Base-by-base conservation (phyloP, 176 grass and related monocot genomes). In the Aegilops bicornis region DNA sequence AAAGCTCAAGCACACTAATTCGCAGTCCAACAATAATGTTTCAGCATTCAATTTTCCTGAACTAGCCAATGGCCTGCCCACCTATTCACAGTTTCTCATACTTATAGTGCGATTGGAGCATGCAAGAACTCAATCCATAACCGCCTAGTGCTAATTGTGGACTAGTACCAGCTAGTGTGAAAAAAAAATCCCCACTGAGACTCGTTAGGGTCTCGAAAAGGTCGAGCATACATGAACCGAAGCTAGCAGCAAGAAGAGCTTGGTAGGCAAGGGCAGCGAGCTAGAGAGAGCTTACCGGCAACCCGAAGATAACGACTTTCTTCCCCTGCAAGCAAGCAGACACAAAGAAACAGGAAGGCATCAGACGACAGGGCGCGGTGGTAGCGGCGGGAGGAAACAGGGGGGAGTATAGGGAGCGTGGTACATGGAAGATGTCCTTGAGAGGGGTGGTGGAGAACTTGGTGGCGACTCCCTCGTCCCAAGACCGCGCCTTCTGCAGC, bases 241-340 rank as follows among this genome's bases (percentile, higher is more conserved):
- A 76, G 19, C 23, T 16, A 77, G 5, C 59, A 30, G 40, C n/a
- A 83, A 4, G 33, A 42, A 78, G 16, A 40, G 48, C 10, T 82
- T 27, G 19, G 62, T 17, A 73, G 74, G 12, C 36, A 54, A 67
- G 20, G 22, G 1, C 48, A 23, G 24, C 0, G 73, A 31, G 54
- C 54, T 22, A 40, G 8, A 5, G n/a, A 14, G 47, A 82, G 81
- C 92, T 94, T 80, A 99, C 94, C 16, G 97, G 97, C 85, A 99
- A 71, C 11, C 97, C 97, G 62, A 99, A 99, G 84, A 99, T 88
- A 73, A 99, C 89, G 64, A 99, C 97, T 86, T 99, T 96, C 90
- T 96, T 99, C 56, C 94, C 94, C 92, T 98, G 91, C 74, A 91
- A 95, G 90, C 69, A 91, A 95, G 10, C 39, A 80, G 36, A 58